These are phyloP conservation scores for Penicillium sclerotigenum DNA, from an alignment of 2,329 filamentous ascomycete species.

Conservation along the genomic window DNA sequence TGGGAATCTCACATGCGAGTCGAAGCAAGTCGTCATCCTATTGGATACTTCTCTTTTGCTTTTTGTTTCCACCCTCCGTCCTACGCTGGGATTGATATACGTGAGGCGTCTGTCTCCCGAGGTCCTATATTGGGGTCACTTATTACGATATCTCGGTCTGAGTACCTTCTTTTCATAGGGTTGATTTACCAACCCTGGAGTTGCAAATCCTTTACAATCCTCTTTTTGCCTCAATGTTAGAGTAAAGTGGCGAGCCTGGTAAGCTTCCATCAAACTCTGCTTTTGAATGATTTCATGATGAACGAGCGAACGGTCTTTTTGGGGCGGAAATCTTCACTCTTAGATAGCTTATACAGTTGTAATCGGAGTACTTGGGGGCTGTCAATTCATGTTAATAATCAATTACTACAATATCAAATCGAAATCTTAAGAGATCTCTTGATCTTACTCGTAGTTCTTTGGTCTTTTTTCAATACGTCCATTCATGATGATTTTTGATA, in stretches of 20 bases:
- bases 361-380: neutral
- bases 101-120: neutral
- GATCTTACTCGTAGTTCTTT: neutral
- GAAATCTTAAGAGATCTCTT: neutral
- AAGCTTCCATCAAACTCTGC: neutral
- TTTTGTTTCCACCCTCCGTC: no score
- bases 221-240: neutral
- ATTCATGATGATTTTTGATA: slow-evolving; percentile 4
- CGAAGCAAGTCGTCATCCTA: neutral
- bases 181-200: neutral
- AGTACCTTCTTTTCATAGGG: neutral
- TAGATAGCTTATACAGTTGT: neutral
- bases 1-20: no score
- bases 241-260: neutral
- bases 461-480: neutral
- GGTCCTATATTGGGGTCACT: neutral
- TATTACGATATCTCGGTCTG: neutral
- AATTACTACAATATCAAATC: neutral
- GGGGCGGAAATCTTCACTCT: slow-evolving; percentile 3
- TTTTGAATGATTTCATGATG: slow-evolving; percentile 18
- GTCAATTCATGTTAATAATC: neutral
- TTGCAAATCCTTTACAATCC: neutral
- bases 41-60: neutral
- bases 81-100: neutral
- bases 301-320: slow-evolving; percentile 10